Conservation (phyloP, 768 basidiomycete species). For the Paxillus ammoniavirescens region DNA sequence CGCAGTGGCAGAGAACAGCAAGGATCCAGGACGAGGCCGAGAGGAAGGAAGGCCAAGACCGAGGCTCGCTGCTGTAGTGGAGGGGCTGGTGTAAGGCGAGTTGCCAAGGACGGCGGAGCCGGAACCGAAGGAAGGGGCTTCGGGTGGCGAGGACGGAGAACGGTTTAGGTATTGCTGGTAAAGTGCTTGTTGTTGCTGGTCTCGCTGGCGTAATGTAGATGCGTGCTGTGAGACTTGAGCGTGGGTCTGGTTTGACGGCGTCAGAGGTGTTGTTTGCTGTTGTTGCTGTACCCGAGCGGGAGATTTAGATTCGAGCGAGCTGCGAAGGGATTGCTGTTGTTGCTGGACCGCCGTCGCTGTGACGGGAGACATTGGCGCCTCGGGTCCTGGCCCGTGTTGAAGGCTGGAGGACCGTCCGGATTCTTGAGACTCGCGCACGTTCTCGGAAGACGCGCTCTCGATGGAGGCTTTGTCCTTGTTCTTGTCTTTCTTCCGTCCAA, state of each 20-base stretch:
- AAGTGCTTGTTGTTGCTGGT: conserved; percentile 83
- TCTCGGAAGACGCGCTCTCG: conserved; percentile 49
- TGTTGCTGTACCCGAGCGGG: conserved; percentile 21
- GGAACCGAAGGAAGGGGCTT: conserved; percentile 74
- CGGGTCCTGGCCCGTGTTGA: conserved; percentile 27
- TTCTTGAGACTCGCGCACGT: conserved; percentile 58
- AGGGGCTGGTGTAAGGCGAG: conserved; percentile 40
- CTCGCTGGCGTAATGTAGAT: conserved; percentile 75
- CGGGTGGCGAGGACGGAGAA: conserved; percentile 77
- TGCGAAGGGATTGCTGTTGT: conserved; percentile 44
- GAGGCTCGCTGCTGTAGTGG: conserved; percentile 40
- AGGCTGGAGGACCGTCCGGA: conserved; percentile 54
- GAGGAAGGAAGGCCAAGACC: conserved; percentile 47
- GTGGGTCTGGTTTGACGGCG: conserved; percentile 25
- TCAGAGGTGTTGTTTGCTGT: conserved; percentile 28
- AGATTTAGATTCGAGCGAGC: conserved; percentile 17
- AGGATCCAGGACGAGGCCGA: conserved; percentile 73
- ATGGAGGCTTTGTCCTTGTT: conserved; percentile 59
- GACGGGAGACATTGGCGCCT: conserved; percentile 48
- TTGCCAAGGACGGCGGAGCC: conserved; percentile 61
- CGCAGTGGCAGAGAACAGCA: conserved; percentile 62
- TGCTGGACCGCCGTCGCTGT: conserved; percentile 56
- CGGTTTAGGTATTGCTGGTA: conserved; percentile 90
- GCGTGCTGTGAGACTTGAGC: conserved; percentile 59
- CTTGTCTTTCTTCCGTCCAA: conserved; percentile 75